phyloP scores from a whole-genome alignment of 257 asterid species.

The Solanum phureja region DNA sequence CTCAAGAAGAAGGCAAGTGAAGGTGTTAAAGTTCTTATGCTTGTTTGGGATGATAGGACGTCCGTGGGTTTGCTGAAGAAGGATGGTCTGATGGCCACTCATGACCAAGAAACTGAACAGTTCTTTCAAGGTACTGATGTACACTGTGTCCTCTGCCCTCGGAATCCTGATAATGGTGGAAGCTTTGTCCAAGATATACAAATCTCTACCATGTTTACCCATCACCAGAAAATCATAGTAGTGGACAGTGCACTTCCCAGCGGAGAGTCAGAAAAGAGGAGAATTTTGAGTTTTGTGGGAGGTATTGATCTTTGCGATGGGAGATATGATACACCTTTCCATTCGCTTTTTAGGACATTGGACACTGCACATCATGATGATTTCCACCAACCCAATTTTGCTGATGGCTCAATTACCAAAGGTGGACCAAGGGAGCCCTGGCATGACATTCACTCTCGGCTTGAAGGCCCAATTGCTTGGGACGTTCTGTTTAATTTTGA shows the following conservation, averaged over 20 bases:
- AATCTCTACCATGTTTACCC: conserved; percentile 79
- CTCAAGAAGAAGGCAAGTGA: conserved; percentile 72
- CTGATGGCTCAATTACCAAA: conserved; percentile 48
- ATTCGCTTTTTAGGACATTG: conserved; percentile 69
- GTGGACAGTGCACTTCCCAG: conserved; percentile 57
- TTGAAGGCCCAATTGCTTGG: conserved; percentile 92
- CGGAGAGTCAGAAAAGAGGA: conserved; percentile 31
- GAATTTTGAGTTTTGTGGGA: conserved; percentile 79
- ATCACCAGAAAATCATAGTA: conserved; percentile 73
- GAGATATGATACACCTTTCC: conserved; percentile 76
- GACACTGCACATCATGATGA: conserved; percentile 83
- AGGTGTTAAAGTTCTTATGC: conserved; percentile 68
- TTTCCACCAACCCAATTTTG: conserved; percentile 71
- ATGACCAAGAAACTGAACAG: conserved; percentile 60
- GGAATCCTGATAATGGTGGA: conserved; percentile 79
- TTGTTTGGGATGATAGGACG: conserved; percentile 87
- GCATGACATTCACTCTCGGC: conserved; percentile 80
- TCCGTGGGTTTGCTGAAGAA: conserved; percentile 60
- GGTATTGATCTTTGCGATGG: conserved; percentile 88
- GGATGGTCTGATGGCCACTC: conserved; percentile 88
- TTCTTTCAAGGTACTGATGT: conserved; percentile 62
- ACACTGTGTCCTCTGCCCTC: conserved; percentile 66
- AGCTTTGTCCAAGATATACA: conserved; percentile 62
- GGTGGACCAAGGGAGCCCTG: conserved; percentile 95
- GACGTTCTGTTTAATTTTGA: conserved; percentile 79